A percentile compares a stretch with the other conserved stretches of the same genome.
Conservation (phyloP, 2,329 filamentous ascomycete genomes). For the Camillea tinctor region DNA sequence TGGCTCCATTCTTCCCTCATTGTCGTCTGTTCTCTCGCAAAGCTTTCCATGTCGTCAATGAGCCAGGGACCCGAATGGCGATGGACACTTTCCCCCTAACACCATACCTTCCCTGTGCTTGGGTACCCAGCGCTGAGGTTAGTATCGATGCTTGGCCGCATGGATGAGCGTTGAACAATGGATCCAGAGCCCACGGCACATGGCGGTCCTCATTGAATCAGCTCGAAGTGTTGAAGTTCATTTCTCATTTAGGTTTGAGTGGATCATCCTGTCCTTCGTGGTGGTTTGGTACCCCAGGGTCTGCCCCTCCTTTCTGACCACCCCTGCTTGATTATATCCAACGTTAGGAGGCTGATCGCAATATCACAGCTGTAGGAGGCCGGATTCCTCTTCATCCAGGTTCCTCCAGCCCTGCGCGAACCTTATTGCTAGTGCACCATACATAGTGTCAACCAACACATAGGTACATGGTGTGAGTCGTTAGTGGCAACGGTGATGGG, state of each 20-base stretch:
- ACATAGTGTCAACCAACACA: neutral
- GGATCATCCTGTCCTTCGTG: neutral
- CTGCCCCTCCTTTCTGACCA: neutral
- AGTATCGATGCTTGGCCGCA: neutral
- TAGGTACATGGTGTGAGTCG: neutral
- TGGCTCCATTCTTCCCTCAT: constrained; percentile 4
- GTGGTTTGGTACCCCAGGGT: neutral
- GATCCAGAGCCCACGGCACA: neutral
- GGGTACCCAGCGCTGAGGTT: neutral
- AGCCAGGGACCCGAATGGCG: constrained; percentile 18
- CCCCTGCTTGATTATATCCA: neutral
- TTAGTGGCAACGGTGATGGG: neutral
- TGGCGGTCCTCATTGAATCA: neutral
- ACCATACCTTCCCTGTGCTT: neutral
- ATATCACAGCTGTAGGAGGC: neutral
- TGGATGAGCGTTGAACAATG: neutral
- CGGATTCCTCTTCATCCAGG: neutral
- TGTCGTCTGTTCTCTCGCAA: constrained; percentile 8
- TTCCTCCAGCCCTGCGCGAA: neutral
- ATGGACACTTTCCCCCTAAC: constrained; percentile 17
- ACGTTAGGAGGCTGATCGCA: neutral
- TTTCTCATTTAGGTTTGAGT: neutral
- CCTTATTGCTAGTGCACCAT: neutral
- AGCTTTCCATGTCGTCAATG: constrained; percentile 17
- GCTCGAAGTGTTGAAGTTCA: neutral